These are phyloP conservation scores for Tubosaeta brunneosetosa DNA, from an alignment of 768 basidiomycete genomes.

Conservation along the genomic window DNA sequence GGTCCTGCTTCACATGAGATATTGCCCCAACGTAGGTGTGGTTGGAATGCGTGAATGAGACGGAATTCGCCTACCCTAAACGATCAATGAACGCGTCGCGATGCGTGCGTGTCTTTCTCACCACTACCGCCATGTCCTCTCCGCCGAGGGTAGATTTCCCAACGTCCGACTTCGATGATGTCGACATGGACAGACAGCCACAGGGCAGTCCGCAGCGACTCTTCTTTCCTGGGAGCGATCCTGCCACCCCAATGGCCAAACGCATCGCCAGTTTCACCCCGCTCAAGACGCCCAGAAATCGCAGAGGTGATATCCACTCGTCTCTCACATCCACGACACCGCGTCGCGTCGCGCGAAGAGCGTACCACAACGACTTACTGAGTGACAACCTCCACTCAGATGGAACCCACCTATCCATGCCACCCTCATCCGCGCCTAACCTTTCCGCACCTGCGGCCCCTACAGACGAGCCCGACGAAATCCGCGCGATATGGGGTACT, in stretches of 20 bases:
- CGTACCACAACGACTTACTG: conserved; percentile 19
- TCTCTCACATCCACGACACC: conserved; percentile 33
- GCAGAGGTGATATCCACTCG: conserved; percentile 25
- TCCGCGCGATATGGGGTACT: conserved; percentile 96
- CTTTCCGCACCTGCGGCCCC: conserved; percentile 60
- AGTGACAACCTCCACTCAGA: conserved; percentile 51
- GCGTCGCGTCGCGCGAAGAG: conserved; percentile 16
- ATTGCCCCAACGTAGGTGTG: too few species aligned
- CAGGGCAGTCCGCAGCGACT: conserved; percentile 17
- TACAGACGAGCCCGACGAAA: conserved; percentile 75
- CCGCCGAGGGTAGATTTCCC: conserved; percentile 63
- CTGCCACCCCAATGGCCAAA: conserved; percentile 46
- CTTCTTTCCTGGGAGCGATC: conserved; percentile 32
- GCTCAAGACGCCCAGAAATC: conserved; percentile 44
- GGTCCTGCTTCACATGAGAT: too few species aligned
- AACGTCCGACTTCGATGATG: conserved; percentile 51
- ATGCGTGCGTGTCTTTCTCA: conserved; percentile 35
- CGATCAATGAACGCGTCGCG: conserved; percentile 48
- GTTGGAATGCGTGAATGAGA: too few species aligned
- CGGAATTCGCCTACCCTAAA: conserved; percentile 43
- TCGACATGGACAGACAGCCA: conserved; percentile 44
- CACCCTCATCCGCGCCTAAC: conserved; percentile 49
- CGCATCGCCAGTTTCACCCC: conserved; percentile 23
- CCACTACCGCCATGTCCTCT: conserved; percentile 47
- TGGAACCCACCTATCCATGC: conserved; percentile 51